Evolutionary conservation across 2,329 filamentous ascomycete species (phyloP), one percentile per base, ranked within the genome.

Genomic region (Cladosporium sp.): DNA sequence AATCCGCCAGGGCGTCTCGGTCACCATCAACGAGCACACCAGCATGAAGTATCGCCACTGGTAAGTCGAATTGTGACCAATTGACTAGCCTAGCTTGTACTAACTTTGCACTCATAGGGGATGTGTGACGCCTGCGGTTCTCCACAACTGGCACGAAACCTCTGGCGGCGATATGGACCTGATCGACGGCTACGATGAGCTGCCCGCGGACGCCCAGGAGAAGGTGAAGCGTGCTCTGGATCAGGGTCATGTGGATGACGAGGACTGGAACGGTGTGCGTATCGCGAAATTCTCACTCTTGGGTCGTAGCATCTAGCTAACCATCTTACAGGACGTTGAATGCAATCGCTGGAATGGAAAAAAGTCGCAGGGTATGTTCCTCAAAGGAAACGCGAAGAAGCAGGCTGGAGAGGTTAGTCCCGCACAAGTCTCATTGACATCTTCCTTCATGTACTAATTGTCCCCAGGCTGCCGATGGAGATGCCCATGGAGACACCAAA

Each of bases 201-300:
- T 95, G 3, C 71, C 83, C 32, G 71, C 76, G 0, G 84, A 88
- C 2, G 60, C 81, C 1, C 82, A 91, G 68, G 80, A 80, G 38
- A 95, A 93, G 74, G 74, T 96, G 56, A 75, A 78, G 43, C 78
- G 78, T 39, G 88, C 86, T 45, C 68, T 96, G 19, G 76, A 78
- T 52, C 78, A 91, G 64, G 89, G 88, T 19, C 87, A 93, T 60
- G 85, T 97, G 59, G 85, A 86, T 58, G 78, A 88, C 36, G 84
- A 88, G 45, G 92, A 96, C 59, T 96, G 89, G 82, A 92, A 85
- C 29, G 89, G 89, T 11, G 90, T 95, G 78, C 71, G 86, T 74
- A 19, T 59, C 19, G 27, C 30, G 20, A 6, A 2, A 13, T 9
- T 25, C 54, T 61, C 45, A 38, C 56, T 50, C 38, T 38, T 41